Percentiles rank a stretch among this genome's conserved stretches.
These are phyloP conservation scores for Globisporangium polare DNA, from an alignment of 352 stramenopile species.

Conservation along the genomic window DNA sequence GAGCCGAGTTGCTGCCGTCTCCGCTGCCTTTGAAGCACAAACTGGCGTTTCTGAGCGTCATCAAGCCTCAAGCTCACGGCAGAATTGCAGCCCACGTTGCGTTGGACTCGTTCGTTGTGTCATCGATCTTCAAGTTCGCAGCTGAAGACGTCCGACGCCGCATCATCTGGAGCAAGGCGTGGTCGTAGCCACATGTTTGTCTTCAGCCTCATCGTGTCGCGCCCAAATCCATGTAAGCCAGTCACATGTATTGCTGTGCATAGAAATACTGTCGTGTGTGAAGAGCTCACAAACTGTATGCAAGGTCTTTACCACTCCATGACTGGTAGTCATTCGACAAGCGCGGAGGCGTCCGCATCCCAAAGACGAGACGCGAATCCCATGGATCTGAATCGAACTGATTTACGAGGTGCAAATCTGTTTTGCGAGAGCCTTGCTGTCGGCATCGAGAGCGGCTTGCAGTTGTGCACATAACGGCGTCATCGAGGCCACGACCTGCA, in stretches of 20 bases:
- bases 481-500: neutral
- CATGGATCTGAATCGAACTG: neutral
- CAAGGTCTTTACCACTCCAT: neutral
- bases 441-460: neutral
- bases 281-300: neutral
- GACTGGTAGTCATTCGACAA: neutral
- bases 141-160: neutral
- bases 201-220: neutral
- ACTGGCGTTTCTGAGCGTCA: slow-evolving; percentile 5
- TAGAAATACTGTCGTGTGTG: neutral
- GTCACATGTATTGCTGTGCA: neutral
- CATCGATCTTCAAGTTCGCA: slow-evolving; percentile 10
- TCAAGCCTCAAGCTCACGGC: neutral
- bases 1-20: neutral
- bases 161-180: neutral
- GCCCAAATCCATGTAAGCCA: neutral
- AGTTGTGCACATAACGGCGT: neutral
- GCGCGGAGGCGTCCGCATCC: neutral
- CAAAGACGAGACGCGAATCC: neutral
- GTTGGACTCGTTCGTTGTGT: slow-evolving; percentile 4
- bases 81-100: neutral
- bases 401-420: neutral
- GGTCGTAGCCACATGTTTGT: neutral
- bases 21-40: neutral
- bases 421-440: neutral